Evolutionary conservation across 208 protist species (phyloP).

Genomic region (Herpetomonas samuelpessoai): DNA sequence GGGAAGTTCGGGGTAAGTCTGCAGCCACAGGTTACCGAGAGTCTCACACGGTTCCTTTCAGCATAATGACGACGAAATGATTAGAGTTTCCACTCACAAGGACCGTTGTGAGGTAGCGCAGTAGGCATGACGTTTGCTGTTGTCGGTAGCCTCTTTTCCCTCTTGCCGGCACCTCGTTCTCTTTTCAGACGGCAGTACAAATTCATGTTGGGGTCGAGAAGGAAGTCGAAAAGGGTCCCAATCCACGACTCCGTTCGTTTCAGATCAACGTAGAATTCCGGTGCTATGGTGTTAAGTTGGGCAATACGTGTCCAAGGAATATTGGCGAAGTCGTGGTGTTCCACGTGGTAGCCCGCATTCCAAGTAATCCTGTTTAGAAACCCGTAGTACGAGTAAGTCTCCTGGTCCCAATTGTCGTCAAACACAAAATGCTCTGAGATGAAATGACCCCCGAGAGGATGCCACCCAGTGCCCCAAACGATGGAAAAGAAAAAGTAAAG

Average conservation of each 20-base stretch:
- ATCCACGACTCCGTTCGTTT: conserved; percentile 74
- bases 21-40: too few relatives aligned
- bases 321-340: conserved; percentile 98
- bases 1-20: too few relatives aligned
- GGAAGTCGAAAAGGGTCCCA: conserved; percentile 75
- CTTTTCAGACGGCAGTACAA: conserved; percentile 74
- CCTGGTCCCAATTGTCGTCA: conserved; percentile 54
- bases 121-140: conserved; percentile 25
- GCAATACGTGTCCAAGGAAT: conserved; percentile 91
- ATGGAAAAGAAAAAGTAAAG: conserved; percentile 78
- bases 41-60: too few relatives aligned
- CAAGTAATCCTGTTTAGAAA: conserved; percentile 87
- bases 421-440: conserved; percentile 94
- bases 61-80: too few relatives aligned
- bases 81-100: conserved; percentile 50
- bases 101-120: conserved; percentile 35
- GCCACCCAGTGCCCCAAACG: conserved; percentile 82
- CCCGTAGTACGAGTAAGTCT: conserved; percentile 98
- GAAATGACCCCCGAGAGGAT: conserved; percentile 91
- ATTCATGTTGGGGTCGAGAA: conserved; percentile 68
- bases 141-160: conserved; percentile 53
- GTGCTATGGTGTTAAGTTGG: conserved; percentile 83
- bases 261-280: conserved; percentile 93
- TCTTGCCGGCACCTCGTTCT: conserved; percentile 39
- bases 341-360: conserved; percentile 96